Evolutionary conservation across 2,329 filamentous ascomycete genomes (phyloP).

Genomic region (Bipolaris zeicola): DNA sequence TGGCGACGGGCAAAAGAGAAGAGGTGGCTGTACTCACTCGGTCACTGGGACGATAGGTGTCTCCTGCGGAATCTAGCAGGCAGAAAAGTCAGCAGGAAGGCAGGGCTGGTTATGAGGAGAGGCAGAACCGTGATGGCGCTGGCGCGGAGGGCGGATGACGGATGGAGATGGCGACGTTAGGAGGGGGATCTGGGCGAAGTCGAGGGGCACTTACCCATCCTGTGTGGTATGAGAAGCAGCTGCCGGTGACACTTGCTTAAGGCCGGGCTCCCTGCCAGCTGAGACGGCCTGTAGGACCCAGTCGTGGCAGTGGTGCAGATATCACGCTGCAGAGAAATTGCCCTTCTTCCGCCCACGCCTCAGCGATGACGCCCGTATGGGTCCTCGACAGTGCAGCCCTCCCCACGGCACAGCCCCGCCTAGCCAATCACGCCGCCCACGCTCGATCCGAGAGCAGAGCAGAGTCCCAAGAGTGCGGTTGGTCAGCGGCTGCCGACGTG

Average conservation of each 20-base stretch:
- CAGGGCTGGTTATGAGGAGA: slow-evolving; percentile 21
- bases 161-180: slow-evolving; percentile 13
- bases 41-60: slow-evolving; percentile 34
- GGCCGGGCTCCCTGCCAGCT: slow-evolving; percentile 39
- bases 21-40: slow-evolving; percentile 26
- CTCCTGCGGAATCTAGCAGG: slow-evolving; percentile 26
- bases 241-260: slow-evolving; percentile 33
- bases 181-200: slow-evolving; percentile 14
- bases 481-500: slow-evolving; percentile 23
- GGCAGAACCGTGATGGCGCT: slow-evolving; percentile 32
- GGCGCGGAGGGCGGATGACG: slow-evolving; percentile 22
- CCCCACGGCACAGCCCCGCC: slow-evolving; percentile 30
- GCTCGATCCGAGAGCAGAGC: slow-evolving; percentile 30
- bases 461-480: slow-evolving; percentile 31
- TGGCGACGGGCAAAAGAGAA: slow-evolving; percentile 7
- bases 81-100: slow-evolving; percentile 25
- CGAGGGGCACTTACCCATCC: slow-evolving; percentile 36
- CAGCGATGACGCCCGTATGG: slow-evolving; percentile 37
- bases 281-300: slow-evolving; percentile 36
- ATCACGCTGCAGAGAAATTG: slow-evolving; percentile 42
- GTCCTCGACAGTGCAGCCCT: slow-evolving; percentile 37
- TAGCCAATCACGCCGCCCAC: slow-evolving; percentile 35
- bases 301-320: slow-evolving; percentile 34
- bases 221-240: slow-evolving; percentile 32
- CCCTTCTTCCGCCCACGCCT: slow-evolving; percentile 34